These are phyloP conservation scores for Rehmannia glutinosa DNA, from an alignment of 257 asterid species.

Conservation along the genomic window DNA sequence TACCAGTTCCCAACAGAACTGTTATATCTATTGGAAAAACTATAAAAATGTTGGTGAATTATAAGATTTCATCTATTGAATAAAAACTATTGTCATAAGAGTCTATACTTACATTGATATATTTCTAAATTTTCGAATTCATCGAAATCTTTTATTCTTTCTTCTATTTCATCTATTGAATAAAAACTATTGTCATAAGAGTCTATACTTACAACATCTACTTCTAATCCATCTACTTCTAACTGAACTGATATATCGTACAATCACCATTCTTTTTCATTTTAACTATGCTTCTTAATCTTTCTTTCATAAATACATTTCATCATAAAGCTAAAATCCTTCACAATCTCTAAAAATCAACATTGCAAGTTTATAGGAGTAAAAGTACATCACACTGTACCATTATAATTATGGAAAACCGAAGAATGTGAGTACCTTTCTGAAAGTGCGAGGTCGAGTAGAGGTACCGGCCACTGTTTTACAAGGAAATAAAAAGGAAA, in stretches of 20 bases:
- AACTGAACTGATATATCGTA: background rate
- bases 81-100: too few relatives aligned
- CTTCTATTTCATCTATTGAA: too few relatives aligned
- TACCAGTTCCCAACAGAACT: too few relatives aligned
- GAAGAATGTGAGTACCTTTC: constrained; percentile 36
- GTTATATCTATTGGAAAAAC: too few relatives aligned
- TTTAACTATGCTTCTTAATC: constrained; percentile 1
- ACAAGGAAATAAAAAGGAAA: background rate
- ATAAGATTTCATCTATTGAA: too few relatives aligned
- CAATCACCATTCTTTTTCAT: background rate
- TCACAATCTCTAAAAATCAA: background rate
- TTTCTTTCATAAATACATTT: background rate
- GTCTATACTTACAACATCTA: too few relatives aligned
- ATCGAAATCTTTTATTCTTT: too few relatives aligned
- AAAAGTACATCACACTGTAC: background rate
- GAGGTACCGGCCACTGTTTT: constrained; percentile 84
- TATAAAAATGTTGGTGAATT: background rate
- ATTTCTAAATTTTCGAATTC: too few relatives aligned
- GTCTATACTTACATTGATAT: too few relatives aligned
- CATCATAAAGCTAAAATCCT: background rate
- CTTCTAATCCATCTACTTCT: too few relatives aligned
- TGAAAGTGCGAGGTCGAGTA: constrained; percentile 87
- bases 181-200: too few relatives aligned
- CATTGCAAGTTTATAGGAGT: background rate
- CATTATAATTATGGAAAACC: background rate